Base-by-base conservation (phyloP, 1,139 yeast genomes). In the Suhomyces kunorum region DNA sequence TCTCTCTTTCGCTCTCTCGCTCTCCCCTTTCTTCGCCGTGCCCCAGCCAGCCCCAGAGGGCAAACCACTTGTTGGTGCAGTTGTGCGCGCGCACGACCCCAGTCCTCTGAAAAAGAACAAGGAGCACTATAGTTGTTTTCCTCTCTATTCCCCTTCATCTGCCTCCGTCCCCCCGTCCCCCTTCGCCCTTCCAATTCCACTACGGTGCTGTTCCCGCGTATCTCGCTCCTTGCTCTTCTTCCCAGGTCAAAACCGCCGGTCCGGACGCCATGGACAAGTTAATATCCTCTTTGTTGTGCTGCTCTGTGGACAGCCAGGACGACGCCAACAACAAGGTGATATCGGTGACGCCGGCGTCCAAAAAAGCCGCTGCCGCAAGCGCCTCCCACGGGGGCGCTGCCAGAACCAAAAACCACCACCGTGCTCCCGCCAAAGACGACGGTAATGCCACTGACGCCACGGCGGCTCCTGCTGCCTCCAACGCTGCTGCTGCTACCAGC, bases 221-320 rank as follows among this genome's bases (percentile, higher is more conserved):
- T 36, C 20, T 28, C 36, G 29, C 19, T 19, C 30, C 34, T 18
- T 31, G 16, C 26, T 31, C n/a, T n/a, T 16, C 25, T 12, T 23
- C 36, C 36, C 16, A 24, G 40, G 40, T 32, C 33, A 27, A 8
- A 27, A 39, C 39, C 42, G 42, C 42, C 42, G 36, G 43, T 24
- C 35, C 36, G 30, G 43, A 36, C 37, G 35, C 38, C 38, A 61
- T 60, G 64, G 61, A 58, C 34, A 53, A 54, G 36, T 46, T 63
- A 16, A 51, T 66, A 43, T 50, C 67, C 32, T 59, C 74, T 8
- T 56, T 71, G 32, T 66, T 71, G 30, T 72, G 78, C 49, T 71
- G 77, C 44, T 65, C 71, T 7, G 63, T 58, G 16, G 67, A 63
- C 44, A 51, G 71, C 32, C 56, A 58, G 35, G 75, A 69, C 44